Conservation (phyloP, 805 yeast genomes). For the Pichia membranifaciens region DNA sequence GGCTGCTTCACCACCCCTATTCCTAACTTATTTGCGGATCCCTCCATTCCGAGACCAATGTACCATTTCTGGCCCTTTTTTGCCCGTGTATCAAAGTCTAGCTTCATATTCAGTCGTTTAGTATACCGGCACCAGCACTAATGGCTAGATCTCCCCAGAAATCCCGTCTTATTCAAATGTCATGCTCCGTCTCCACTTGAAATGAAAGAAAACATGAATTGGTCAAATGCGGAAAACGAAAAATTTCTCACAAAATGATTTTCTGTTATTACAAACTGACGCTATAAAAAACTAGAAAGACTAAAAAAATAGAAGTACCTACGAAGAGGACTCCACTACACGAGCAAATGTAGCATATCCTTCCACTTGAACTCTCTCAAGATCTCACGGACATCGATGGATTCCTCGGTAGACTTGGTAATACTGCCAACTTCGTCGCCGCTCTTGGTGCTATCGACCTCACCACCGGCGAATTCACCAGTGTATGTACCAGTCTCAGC, state of each 20-base stretch:
- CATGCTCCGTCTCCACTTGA: too few species aligned
- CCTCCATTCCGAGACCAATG: slow-evolving; percentile 87
- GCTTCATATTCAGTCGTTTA: too few species aligned
- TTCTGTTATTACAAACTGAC: too few species aligned
- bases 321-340: slow-evolving; percentile 2
- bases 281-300: too few species aligned
- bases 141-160: too few species aligned
- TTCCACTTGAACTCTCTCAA: slow-evolving; percentile 11
- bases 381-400: slow-evolving; percentile 10
- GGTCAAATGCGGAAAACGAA: background rate
- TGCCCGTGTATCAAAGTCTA: slow-evolving; percentile 36
- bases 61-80: slow-evolving; percentile 43
- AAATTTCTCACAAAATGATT: background rate
- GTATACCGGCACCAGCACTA: too few species aligned
- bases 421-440: background rate
- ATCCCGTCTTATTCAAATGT: too few species aligned
- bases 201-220: too few species aligned
- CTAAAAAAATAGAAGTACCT: too few species aligned
- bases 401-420: too few species aligned
- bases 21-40: slow-evolving; percentile 94
- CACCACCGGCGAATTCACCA: slow-evolving; percentile 5
- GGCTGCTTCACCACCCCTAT: slow-evolving; percentile 84
- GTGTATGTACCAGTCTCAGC: slow-evolving; percentile 10
- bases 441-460: background rate
- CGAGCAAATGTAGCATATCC: slow-evolving; percentile 14